A percentile compares a stretch with the other conserved stretches of the same genome.
Conservation (phyloP, 2,329 filamentous ascomycete genomes). For the Dendryphion nanum region DNA sequence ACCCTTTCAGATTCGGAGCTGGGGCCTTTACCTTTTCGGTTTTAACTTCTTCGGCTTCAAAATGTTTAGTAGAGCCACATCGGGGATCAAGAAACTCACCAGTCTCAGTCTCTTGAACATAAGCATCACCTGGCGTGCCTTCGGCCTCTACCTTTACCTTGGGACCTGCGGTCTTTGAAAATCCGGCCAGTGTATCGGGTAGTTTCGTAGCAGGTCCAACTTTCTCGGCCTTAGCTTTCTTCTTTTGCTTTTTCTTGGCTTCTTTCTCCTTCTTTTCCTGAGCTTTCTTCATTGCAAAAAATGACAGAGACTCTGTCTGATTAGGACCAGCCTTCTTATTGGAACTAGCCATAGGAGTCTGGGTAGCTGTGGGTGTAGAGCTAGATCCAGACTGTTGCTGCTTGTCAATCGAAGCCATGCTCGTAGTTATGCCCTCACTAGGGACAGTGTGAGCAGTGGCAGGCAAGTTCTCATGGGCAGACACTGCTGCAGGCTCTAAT, state of each 20-base stretch:
- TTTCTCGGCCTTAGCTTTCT: constrained; percentile 18
- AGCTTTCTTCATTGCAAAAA: constrained; percentile 26
- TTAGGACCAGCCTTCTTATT: no score
- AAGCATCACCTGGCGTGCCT: neutral
- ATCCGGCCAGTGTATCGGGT: neutral
- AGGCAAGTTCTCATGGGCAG: no score
- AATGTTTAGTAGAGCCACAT: neutral
- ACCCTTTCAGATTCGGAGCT: no score
- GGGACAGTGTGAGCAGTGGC: no score
- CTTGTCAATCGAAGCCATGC: no score
- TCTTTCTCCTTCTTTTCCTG: constrained; percentile 33
- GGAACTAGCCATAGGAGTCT: no score
- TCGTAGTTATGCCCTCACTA: no score
- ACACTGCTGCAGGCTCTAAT: no score
- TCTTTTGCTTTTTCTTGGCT: constrained; percentile 37
- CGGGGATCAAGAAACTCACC: neutral
- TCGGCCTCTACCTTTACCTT: neutral
- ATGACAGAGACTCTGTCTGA: constrained; percentile 28
- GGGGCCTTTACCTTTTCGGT: neutral
- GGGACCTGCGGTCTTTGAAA: neutral
- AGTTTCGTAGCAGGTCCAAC: constrained; percentile 4
- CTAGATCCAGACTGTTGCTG: no score
- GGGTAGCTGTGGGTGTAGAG: no score
- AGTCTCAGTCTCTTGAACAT: neutral
- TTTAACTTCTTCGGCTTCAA: neutral